Base-by-base conservation (phyloP, 495 filamentous ascomycete species). In the Hypoxylon trugodes region DNA sequence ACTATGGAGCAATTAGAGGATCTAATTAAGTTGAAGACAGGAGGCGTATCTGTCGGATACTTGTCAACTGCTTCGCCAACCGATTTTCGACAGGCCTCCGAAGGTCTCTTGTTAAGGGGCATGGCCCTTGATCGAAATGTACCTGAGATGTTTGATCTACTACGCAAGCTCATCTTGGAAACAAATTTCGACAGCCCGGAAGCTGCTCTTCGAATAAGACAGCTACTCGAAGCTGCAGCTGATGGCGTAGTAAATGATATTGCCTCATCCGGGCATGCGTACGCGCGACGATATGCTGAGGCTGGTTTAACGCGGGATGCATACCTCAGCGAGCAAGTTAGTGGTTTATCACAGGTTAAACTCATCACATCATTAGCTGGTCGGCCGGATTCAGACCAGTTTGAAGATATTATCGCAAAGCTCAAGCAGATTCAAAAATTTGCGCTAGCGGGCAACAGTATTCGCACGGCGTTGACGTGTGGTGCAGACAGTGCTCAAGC, bases 1-100 rank as follows among this genome's bases (percentile, higher is more conserved):
- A 86, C 90, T 0, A 97, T 97, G 91, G 96, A 97, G 72, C 85
- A 97, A 70, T 83, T 97, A 36, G 95, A 98, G 73, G 95, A 97
- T 71, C 76, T 91, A 35, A 97, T 98, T 69, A 97, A 96, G 68
- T 80, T 97, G 9, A 96, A 96, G 76, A 98, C 94, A 4, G 95
- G 95, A n/a, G 95, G 95, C 9, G 82, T 98, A 9, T 88, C 85
- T 7, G 87, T 91, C 19, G 86, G 87, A 0, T 92, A 95, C 55
- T 86, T 93, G 76, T 80, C 90, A 18, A 83, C 90, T 1, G 84
- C 93, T 0, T 90, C 86, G 9, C 91, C 94, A 5, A 82, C 78
- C 8, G 84, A 93, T 48, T 83, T 92, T 38, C 81, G 80, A 3
- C 77, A 82, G 57, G 89, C 85, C 15, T 85, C 83, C 16, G 95